A percentile compares a stretch with the other conserved stretches of the same genome.
Conservation (phyloP, 345 rosid species). For the sweet orange (Citrus sinensis) region DNA sequence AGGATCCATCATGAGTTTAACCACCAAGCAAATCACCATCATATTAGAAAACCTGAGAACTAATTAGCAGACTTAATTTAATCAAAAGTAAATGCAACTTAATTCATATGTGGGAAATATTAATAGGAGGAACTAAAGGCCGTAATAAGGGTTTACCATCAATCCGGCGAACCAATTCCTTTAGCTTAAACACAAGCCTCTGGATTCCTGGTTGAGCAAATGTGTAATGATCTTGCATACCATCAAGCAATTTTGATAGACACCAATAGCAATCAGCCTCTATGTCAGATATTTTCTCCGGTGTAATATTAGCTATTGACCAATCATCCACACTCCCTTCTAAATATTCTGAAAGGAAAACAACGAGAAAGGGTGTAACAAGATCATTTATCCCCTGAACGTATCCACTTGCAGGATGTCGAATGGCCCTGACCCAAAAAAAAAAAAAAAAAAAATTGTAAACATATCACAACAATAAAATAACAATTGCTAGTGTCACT, state of each 20-base stretch:
- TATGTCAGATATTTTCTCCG: conserved; percentile 58
- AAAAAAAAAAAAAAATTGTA: conserved; percentile 28
- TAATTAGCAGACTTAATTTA: neutral
- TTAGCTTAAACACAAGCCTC: conserved; percentile 96
- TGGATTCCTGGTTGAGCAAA: conserved; percentile 99
- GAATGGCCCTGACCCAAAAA: conserved; percentile 65
- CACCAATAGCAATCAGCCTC: conserved; percentile 99
- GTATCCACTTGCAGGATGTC: conserved; percentile 99
- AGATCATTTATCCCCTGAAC: conserved; percentile 99
- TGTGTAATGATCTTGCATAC: conserved; percentile 99
- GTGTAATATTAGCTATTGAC: conserved; percentile 68
- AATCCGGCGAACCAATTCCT: conserved; percentile 90
- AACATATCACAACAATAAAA: conserved; percentile 7
- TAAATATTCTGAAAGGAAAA: conserved; percentile 87
- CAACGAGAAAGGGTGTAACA: conserved; percentile 92
- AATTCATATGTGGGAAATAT: neutral
- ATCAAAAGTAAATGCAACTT: neutral
- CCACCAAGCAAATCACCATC: neutral
- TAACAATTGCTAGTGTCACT: neutral
- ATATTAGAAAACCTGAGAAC: neutral
- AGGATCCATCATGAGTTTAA: neutral
- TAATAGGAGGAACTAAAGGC: neutral
- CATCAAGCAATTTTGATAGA: conserved; percentile 91
- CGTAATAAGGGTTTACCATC: conserved; percentile 60
- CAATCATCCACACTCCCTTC: conserved; percentile 75